These are phyloP conservation scores for Lipomyces sp. DNA, from an alignment of 805 yeast genomes.

Conservation along the genomic window DNA sequence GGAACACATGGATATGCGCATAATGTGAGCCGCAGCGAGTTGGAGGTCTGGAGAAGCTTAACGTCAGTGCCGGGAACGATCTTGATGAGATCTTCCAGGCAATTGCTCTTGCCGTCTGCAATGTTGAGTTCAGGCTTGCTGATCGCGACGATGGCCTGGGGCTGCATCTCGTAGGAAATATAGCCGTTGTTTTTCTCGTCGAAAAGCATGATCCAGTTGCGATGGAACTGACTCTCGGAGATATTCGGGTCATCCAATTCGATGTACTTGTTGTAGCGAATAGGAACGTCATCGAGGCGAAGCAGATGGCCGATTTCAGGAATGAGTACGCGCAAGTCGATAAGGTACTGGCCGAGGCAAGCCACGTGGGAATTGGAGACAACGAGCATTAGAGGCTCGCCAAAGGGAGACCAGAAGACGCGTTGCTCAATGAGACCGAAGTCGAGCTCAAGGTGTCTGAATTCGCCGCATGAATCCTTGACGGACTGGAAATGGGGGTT, in stretches of 20 bases:
- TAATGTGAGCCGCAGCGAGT: constrained; percentile 20
- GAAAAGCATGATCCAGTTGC: constrained; percentile 19
- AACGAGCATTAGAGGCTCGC: constrained; percentile 26
- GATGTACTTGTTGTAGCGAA: constrained; percentile 7
- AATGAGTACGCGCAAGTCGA: constrained; percentile 20
- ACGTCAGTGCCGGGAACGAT: neutral
- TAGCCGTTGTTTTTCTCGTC: constrained; percentile 13
- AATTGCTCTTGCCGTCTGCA: neutral
- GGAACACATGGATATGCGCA: constrained; percentile 26
- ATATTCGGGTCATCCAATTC: constrained; percentile 11
- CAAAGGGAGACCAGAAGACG: constrained; percentile 20
- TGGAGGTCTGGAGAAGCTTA: constrained; percentile 20
- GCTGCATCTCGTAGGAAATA: constrained; percentile 14
- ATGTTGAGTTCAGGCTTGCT: neutral
- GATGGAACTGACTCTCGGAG: constrained; percentile 9
- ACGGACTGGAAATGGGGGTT: no score
- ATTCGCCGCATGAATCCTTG: no score
- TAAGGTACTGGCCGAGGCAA: constrained; percentile 18
- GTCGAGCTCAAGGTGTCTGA: neutral
- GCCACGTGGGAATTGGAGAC: constrained; percentile 13
- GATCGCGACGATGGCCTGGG: neutral
- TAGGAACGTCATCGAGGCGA: constrained; percentile 14
- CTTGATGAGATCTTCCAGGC: neutral
- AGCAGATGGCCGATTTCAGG: constrained; percentile 12
- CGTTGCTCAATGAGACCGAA: constrained; percentile 25